Conservation (phyloP, 108 stramenopile species). For the Schizochytrium sp. region DNA sequence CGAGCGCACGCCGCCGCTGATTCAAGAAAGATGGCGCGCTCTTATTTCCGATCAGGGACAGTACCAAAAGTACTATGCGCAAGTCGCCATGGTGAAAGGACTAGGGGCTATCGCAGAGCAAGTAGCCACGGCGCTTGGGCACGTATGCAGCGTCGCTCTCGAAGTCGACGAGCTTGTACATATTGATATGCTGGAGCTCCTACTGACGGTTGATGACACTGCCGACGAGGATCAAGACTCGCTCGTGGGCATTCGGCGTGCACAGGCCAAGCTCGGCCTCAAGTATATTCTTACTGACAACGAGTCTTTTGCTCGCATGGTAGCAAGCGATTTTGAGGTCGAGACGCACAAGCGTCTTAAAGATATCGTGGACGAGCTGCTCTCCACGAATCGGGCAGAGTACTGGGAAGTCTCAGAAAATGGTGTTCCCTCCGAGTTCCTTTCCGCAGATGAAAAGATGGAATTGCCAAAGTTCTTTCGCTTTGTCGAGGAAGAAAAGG, state of each 20-base stretch:
- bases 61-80: background rate
- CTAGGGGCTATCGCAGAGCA: background rate
- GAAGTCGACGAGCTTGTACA: background rate
- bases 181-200: background rate
- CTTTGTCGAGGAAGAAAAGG: background rate
- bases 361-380: background rate
- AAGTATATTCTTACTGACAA: background rate
- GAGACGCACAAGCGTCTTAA: background rate
- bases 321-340: background rate
- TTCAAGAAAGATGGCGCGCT: background rate
- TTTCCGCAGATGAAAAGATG: background rate
- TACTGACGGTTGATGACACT: background rate
- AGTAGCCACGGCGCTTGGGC: background rate
- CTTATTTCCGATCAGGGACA: background rate
- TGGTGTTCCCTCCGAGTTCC: background rate
- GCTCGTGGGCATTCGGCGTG: slow-evolving; percentile 11
- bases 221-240: background rate
- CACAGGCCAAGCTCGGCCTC: background rate
- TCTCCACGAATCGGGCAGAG: background rate
- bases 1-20: background rate
- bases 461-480: background rate
- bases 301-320: background rate
- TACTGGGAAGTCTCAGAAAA: background rate
- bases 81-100: background rate
- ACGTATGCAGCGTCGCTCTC: background rate